phyloP scores from a whole-genome alignment of 2,329 filamentous ascomycete species.

The Ophiostoma australiae region DNA sequence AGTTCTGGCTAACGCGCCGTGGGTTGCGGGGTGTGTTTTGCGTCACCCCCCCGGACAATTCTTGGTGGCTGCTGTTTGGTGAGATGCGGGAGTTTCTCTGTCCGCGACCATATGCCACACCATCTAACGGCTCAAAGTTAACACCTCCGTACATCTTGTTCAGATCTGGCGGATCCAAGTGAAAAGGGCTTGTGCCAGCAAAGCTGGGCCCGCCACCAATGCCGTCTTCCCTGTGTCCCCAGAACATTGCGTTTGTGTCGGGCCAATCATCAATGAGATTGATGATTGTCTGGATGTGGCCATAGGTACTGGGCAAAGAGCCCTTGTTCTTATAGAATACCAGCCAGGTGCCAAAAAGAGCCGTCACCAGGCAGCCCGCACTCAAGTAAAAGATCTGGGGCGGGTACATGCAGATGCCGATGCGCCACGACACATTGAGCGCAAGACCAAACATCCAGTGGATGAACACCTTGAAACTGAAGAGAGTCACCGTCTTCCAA shows the following conservation, averaged over 20 bases:
- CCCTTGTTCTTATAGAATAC: constrained; percentile 22
- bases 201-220: neutral
- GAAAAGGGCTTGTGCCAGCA: neutral
- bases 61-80: neutral
- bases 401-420: constrained; percentile 34
- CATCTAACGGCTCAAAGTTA: neutral
- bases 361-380: constrained; percentile 27
- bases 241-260: constrained; percentile 11
- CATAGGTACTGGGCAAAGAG: constrained; percentile 31
- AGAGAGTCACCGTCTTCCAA: constrained; percentile 33
- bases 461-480: constrained; percentile 32
- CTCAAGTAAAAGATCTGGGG: constrained; percentile 34
- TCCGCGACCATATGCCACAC: too few species aligned
- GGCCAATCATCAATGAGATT: constrained; percentile 35
- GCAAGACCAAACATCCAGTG: constrained; percentile 35
- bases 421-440: constrained; percentile 31
- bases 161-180: neutral
- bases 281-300: constrained; percentile 35
- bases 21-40: neutral
- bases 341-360: constrained; percentile 16
- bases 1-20: neutral
- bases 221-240: neutral
- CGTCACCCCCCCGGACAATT: neutral
- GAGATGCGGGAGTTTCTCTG: neutral
- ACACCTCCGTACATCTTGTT: neutral